Evolutionary conservation across 257 asterid species (phyloP), one percentile per base, ranked within the genome.

Genomic region (Misopates orontium): DNA sequence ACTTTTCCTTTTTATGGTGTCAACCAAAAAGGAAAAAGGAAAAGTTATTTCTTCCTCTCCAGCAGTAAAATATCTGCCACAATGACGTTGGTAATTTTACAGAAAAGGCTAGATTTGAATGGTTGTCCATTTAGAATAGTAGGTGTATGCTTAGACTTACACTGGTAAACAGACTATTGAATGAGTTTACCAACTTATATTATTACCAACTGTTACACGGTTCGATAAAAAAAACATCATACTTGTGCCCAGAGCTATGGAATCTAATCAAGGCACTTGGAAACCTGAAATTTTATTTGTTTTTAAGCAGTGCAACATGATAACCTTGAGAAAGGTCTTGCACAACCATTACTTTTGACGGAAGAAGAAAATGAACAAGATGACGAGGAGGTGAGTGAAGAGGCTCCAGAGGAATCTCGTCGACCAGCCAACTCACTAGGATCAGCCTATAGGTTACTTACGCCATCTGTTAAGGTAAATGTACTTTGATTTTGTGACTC

Each of bases 401-500:
- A 90, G 79, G 86, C 95, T 75, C 42, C 71, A 9, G 93, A 90
- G 74, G 96, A 94, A 42, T 80, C 95, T 81, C 96, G 84, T 44
- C 65, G 28, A 69, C 85, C 99, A 28, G 99, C 95, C 64, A 90
- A 82, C 82, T 90, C 97, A 8, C 79, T 90, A 17, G 85, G 69
- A 72, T 75, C 87, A 22, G 97, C 99, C 32, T 90, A 94, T 73
- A 81, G 92, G 75, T 76, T 94, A 65, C 96, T 90, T 49, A 94
- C 97, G 13, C 97, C 97, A 48, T 94, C 99, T 42, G 96, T 90
- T 61, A 94, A 94, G 97, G 99, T 94, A 84, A 3, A 62, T 58
- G 13, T n/a, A 14, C 15, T 24, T 19, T 22, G 17, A 24, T 25
- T 71, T 39, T 36, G 59, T 15, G 52, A 55, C 28, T 62, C 18